Evolutionary conservation across 306 rosid species (phyloP), one percentile per base, ranked within the genome.

Genomic region (Prinsepia uniflora): DNA sequence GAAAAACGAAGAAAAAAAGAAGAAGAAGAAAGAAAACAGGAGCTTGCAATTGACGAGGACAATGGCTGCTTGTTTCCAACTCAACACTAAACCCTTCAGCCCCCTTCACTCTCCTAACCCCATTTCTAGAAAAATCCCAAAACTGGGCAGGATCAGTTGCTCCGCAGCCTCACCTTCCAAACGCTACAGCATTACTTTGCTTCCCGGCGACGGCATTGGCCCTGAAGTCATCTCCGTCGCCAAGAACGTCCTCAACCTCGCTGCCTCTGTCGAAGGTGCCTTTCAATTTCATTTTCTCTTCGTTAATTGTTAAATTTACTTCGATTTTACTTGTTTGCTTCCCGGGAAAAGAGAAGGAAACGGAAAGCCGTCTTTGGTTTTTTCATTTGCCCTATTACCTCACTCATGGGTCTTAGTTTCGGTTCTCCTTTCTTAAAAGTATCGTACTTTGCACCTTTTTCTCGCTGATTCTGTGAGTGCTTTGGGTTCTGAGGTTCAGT

Each of bases 181-280:
- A 63, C 83, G 90, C 22, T 90, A 88, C 84, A 34, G 75, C 36
- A 79, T 94, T 81, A 87, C 98, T 69, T 77, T 89, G 40, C 96
- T 90, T 64, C 97, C 96, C 9, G 97, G 98, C 48, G 97, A 94
- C 61, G 98, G 97, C 56, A 87, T 94, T 79, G 98, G 97, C 44
- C 97, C 97, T 1, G 98, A 93, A 72, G 92, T 93, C 22, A 79
- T 87, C 68, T 78, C 96, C 42, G 90, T 93, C 68, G 96, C 98
- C 17, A 88, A 82, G 74, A 84, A 87, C 56, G 94, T 93, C 65
- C 96, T 90, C 76, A 76, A 75, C 67, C 88, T 86, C 34, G 72
- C 85, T 7, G 94, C 90, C 41, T 81, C 95, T 42, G 63, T 89
- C 11, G 89, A 94, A 78, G 98, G 98, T 86, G 19, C 57, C 13